These are phyloP conservation scores for Thelonectria rubi DNA, from an alignment of 2,329 filamentous ascomycete species.

Conservation along the genomic window DNA sequence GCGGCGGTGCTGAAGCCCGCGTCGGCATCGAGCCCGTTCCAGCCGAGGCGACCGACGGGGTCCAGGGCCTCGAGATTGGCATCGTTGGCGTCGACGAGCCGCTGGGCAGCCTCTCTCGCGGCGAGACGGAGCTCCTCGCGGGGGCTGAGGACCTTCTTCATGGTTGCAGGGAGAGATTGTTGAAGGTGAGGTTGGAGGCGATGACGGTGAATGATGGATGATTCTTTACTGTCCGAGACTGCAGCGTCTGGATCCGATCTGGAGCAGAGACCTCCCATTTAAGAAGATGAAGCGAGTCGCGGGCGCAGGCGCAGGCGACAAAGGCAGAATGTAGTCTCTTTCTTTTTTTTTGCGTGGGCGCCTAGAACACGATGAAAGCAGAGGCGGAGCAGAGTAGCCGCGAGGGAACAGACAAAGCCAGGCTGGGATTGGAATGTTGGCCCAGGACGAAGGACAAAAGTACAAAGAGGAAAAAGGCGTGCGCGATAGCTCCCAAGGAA, in stretches of 20 bases:
- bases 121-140: constrained; percentile 17
- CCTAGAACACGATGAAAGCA: no score
- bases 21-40: constrained; percentile 2
- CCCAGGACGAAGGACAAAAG: no score
- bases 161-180: constrained; percentile 22
- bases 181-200: constrained; percentile 17
- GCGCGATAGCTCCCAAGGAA: no score
- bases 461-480: no score
- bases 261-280: constrained; percentile 44
- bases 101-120: constrained; percentile 37
- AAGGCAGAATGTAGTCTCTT: background rate
- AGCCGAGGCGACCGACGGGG: constrained; percentile 6
- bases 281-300: constrained; percentile 2
- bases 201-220: background rate
- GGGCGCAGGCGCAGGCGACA: no score
- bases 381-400: no score
- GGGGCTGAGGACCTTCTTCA: constrained; percentile 5
- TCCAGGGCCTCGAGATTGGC: constrained; percentile 30
- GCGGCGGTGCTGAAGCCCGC: constrained; percentile 24
- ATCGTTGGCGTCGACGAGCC: constrained; percentile 41
- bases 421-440: no score
- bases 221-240: constrained; percentile 18
- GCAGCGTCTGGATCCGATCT: constrained; percentile 25
- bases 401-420: no score
- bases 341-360: background rate